phyloP scores from a whole-genome alignment of 2,329 filamentous ascomycete species.

The Alternaria tenuissima region DNA sequence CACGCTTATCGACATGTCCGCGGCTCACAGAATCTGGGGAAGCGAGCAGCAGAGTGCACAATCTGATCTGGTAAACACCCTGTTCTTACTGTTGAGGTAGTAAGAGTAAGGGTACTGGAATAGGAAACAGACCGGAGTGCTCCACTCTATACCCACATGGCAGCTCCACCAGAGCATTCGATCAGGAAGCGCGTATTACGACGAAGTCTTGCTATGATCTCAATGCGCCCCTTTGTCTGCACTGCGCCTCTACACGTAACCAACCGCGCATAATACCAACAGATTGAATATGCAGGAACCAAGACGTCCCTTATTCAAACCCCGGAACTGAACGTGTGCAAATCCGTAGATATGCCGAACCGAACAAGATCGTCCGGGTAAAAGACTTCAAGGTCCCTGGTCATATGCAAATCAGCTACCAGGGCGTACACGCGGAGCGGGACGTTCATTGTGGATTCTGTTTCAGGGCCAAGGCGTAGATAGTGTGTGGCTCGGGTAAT shows the following conservation, averaged over 20 bases:
- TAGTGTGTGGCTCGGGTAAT: neutral
- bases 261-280: conserved; percentile 2
- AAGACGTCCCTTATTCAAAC: neutral
- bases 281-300: neutral
- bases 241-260: neutral
- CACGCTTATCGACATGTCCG: conserved; percentile 2
- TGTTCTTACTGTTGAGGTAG: neutral
- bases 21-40: conserved; percentile 8
- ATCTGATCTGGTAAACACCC: neutral
- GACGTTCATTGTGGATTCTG: neutral
- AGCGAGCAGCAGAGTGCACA: conserved; percentile 6
- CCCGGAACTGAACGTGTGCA: neutral
- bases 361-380: conserved; percentile 13
- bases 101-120: conserved; percentile 11
- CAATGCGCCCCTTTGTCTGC: neutral
- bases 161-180: neutral
- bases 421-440: conserved; percentile 6
- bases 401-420: conserved; percentile 1
- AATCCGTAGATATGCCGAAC: neutral
- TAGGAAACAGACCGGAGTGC: conserved; percentile 7
- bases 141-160: conserved; percentile 4
- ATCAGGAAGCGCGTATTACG: neutral
- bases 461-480: neutral
- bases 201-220: neutral
- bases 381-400: neutral